These are phyloP conservation scores for Tetrapisispora taiwanensis DNA, from an alignment of 805 yeast species.

Conservation along the genomic window DNA sequence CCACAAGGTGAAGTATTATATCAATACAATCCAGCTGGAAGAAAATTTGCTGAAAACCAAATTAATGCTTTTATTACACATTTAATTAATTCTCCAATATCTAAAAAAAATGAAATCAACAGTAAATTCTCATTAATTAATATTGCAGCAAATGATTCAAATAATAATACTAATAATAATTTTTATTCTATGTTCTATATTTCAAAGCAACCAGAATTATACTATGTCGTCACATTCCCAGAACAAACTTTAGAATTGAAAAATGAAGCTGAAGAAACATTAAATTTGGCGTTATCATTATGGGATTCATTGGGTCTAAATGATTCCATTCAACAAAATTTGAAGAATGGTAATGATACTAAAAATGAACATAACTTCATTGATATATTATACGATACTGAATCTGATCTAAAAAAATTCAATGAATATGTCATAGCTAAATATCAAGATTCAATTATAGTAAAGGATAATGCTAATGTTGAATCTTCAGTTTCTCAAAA, in stretches of 20 bases:
- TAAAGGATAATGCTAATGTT: not conserved
- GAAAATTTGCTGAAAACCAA: conserved; percentile 22
- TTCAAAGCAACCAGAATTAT: conserved; percentile 27
- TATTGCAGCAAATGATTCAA: conserved; percentile 4
- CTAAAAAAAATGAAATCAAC: conserved; percentile 13
- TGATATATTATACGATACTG: conserved; percentile 22
- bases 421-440: conserved; percentile 32
- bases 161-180: conserved; percentile 5
- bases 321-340: conserved; percentile 24
- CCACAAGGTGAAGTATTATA: conserved; percentile 25
- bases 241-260: conserved; percentile 35
- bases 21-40: conserved; percentile 21
- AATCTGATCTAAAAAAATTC: conserved; percentile 31
- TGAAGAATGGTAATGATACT: conserved; percentile 20
- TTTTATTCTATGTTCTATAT: conserved; percentile 21
- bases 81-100: conserved; percentile 18
- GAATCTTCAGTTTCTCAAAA: not conserved
- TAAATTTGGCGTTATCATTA: conserved; percentile 28
- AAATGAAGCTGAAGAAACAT: conserved; percentile 35
- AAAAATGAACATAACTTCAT: conserved; percentile 23
- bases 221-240: conserved; percentile 34
- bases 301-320: conserved; percentile 29
- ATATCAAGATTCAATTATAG: conserved; percentile 15
- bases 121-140: conserved; percentile 13
- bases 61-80: conserved; percentile 22